Percentiles rank a stretch among this genome's conserved stretches.
These are phyloP conservation scores for Phyllosticta citrichinensis DNA, from an alignment of 2,329 filamentous ascomycete genomes.

Conservation along the genomic window DNA sequence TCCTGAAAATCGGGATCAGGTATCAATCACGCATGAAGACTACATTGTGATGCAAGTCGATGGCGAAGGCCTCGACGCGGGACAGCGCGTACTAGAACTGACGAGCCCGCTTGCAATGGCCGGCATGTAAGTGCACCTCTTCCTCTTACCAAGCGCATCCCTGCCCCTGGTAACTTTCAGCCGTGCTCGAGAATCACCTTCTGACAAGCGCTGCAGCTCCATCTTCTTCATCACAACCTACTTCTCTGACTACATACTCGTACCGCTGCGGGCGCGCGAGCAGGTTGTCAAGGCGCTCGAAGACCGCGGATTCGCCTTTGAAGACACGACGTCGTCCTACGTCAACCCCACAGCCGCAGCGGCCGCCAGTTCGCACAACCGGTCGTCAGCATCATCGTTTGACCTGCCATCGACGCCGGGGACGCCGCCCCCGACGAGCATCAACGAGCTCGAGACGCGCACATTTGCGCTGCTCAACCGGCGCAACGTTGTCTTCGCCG, in stretches of 20 bases:
- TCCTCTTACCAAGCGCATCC: background rate
- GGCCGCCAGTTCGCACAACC: constrained; percentile 34
- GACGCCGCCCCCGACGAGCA: constrained; percentile 67
- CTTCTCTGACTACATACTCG: constrained; percentile 93
- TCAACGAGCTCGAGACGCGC: constrained; percentile 68
- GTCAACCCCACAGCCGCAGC: constrained; percentile 35
- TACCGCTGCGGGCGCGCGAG: constrained; percentile 63
- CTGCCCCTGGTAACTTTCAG: too few species aligned
- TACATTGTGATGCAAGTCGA: constrained; percentile 87
- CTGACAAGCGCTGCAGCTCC: constrained; percentile 38
- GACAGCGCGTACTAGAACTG: constrained; percentile 80
- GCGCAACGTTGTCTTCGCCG: constrained; percentile 61
- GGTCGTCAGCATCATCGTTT: constrained; percentile 36
- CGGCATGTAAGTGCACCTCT: constrained; percentile 53
- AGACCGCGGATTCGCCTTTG: constrained; percentile 73
- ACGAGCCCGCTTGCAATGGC: constrained; percentile 85
- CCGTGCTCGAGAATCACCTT: background rate
- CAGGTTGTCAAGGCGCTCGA: constrained; percentile 70
- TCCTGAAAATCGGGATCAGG: constrained; percentile 28
- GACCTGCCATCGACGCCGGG: constrained; percentile 39
- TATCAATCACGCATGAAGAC: constrained; percentile 70
- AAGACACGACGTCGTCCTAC: constrained; percentile 52
- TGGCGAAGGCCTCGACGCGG: constrained; percentile 81
- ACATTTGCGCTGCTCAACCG: constrained; percentile 79
- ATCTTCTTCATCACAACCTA: constrained; percentile 99